These are phyloP conservation scores for Fusarium algeriense DNA, from an alignment of 2,329 filamentous ascomycete genomes.

Conservation along the genomic window DNA sequence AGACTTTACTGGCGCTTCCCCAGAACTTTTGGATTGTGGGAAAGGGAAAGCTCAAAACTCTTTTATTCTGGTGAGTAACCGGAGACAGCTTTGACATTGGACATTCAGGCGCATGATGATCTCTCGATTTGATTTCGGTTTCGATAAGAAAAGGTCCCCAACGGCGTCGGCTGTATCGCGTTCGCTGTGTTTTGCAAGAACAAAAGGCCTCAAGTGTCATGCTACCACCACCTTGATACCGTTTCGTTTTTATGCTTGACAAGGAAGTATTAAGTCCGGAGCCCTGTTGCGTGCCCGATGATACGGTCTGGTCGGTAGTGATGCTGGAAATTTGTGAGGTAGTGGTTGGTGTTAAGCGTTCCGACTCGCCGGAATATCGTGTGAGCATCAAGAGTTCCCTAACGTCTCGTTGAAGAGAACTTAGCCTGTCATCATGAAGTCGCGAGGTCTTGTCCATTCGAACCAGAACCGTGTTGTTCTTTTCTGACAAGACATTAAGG, in stretches of 20 bases:
- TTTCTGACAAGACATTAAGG: accelerated
- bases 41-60: accelerated
- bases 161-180: accelerated
- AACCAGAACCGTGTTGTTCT: not conserved
- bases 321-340: too few relatives aligned
- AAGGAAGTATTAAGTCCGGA: accelerated
- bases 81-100: not conserved
- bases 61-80: accelerated
- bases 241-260: accelerated
- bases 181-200: accelerated
- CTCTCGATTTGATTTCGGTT: accelerated
- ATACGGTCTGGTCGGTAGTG: too few relatives aligned
- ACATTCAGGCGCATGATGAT: accelerated
- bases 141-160: not conserved
- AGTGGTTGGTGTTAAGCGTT: too few relatives aligned
- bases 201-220: accelerated
- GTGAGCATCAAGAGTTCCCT: not conserved
- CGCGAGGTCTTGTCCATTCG: accelerated
- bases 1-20: accelerated
- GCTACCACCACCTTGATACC: not conserved
- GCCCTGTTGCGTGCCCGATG: accelerated
- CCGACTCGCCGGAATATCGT: accelerated
- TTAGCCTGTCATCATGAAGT: accelerated
- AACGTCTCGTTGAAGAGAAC: accelerated
- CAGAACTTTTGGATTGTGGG: accelerated